These are phyloP conservation scores for Populus davidiana DNA, from an alignment of 345 rosid genomes.

Conservation along the genomic window DNA sequence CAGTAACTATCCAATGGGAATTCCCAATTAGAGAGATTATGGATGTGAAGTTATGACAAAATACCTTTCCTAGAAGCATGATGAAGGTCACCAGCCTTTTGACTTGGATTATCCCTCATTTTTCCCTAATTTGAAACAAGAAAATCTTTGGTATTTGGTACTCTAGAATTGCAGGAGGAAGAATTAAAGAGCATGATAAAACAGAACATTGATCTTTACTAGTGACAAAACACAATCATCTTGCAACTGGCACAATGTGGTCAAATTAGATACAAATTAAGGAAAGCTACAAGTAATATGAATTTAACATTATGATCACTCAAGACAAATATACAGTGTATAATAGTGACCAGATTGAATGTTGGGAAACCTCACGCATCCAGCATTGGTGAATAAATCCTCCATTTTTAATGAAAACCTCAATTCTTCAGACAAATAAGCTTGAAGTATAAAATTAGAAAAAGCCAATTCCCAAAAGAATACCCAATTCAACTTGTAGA, in stretches of 20 bases:
- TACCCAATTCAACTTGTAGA: neutral
- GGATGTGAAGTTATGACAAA: neutral
- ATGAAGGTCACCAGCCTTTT: neutral
- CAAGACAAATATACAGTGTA: neutral
- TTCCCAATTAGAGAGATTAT: neutral
- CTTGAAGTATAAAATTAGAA: neutral
- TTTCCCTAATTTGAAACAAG: neutral
- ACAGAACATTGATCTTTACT: neutral
- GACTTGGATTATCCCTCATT: neutral
- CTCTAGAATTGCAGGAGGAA: neutral
- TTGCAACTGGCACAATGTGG: neutral
- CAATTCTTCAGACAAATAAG: neutral
- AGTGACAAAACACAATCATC: neutral
- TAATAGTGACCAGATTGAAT: neutral
- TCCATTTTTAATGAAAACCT: neutral
- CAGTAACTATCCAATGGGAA: conserved; percentile 19
- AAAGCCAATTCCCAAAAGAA: neutral
- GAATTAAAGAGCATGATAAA: neutral
- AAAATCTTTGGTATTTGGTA: neutral
- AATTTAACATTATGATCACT: neutral
- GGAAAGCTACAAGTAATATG: neutral
- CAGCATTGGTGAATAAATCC: neutral
- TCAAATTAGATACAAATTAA: neutral
- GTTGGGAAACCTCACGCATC: neutral
- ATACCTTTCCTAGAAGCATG: neutral